A percentile compares a stretch with the other conserved stretches of the same genome.
Evolutionary conservation across 1,284 basidiomycete genomes (phyloP).

Genomic region (Hypsizygus ulmarius): DNA sequence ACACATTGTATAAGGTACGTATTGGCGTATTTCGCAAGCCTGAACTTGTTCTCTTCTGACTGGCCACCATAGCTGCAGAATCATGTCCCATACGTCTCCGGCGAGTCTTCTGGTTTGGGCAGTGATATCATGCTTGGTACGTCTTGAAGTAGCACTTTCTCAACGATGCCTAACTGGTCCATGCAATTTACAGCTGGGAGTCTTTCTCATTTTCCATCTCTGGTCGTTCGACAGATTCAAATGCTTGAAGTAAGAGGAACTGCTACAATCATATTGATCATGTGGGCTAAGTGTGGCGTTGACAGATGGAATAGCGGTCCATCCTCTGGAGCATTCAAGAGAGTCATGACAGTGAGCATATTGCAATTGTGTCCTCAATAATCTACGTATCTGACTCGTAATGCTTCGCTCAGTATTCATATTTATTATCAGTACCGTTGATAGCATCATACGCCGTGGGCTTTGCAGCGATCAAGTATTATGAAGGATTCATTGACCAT

Average conservation of each 20-base stretch:
- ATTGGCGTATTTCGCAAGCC: conserved; percentile 1
- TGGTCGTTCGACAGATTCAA: conserved; percentile 78
- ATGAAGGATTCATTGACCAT: conserved; percentile 53
- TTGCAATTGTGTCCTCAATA: not conserved
- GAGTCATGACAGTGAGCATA: conserved; percentile 69
- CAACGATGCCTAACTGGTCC: not conserved
- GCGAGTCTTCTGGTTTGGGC: conserved; percentile 63
- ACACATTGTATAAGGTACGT: not conserved
- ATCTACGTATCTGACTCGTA: not conserved
- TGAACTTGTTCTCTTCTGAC: not conserved
- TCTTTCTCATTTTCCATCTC: conserved; percentile 66
- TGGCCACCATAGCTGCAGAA: conserved; percentile 1
- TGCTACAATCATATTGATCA: not conserved
- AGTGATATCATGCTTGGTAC: conserved; percentile 48
- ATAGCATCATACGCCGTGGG: conserved; percentile 58
- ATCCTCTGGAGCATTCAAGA: conserved; percentile 69
- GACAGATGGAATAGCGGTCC: conserved; percentile 65
- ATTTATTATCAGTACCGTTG: conserved; percentile 60
- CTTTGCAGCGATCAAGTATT: conserved; percentile 68
- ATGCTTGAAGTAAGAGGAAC: conserved; percentile 54
- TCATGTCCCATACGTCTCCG: conserved; percentile 66
- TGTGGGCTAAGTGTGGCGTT: not conserved
- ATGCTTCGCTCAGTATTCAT: conserved; percentile 56
- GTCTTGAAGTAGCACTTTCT: conserved; percentile 9
- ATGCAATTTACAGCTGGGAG: conserved; percentile 43